Conservation (phyloP, 257 asterid species). For the Avicennia marina region DNA sequence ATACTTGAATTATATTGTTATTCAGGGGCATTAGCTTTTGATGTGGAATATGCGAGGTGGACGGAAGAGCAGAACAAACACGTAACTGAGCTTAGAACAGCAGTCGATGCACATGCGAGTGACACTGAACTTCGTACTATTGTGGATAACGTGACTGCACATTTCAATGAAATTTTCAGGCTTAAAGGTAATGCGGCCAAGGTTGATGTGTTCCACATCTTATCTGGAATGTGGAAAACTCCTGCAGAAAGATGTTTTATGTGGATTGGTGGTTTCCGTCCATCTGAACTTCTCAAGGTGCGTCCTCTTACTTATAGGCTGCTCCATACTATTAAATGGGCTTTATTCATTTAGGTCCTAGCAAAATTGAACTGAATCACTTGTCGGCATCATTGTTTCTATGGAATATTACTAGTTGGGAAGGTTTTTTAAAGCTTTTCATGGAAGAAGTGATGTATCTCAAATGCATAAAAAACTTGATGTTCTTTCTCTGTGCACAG, state of each 20-base stretch:
- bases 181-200: constrained; percentile 84
- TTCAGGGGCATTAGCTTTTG: constrained; percentile 85
- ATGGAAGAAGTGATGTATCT: too few species aligned
- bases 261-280: constrained; percentile 99
- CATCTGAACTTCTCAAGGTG: constrained; percentile 95
- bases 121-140: constrained; percentile 63
- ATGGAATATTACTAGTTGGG: too few species aligned
- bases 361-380: neutral
- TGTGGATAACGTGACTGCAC: constrained; percentile 62
- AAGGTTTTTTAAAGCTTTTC: too few species aligned
- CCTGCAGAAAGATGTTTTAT: constrained; percentile 93
- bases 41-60: constrained; percentile 86
- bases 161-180: constrained; percentile 70
- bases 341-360: neutral
- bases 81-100: constrained; percentile 63
- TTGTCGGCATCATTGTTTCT: too few species aligned
- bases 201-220: constrained; percentile 87
- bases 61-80: constrained; percentile 71
- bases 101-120: constrained; percentile 72
- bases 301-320: neutral
- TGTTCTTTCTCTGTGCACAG: too few species aligned
- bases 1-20: neutral
- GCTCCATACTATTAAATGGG: neutral
- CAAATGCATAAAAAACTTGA: too few species aligned
- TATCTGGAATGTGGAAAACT: constrained; percentile 99